Percentiles rank a stretch among this genome's conserved stretches.
These are phyloP conservation scores for Chenopodium formosanum DNA, from an alignment of 148 eudicot species.

Conservation along the genomic window DNA sequence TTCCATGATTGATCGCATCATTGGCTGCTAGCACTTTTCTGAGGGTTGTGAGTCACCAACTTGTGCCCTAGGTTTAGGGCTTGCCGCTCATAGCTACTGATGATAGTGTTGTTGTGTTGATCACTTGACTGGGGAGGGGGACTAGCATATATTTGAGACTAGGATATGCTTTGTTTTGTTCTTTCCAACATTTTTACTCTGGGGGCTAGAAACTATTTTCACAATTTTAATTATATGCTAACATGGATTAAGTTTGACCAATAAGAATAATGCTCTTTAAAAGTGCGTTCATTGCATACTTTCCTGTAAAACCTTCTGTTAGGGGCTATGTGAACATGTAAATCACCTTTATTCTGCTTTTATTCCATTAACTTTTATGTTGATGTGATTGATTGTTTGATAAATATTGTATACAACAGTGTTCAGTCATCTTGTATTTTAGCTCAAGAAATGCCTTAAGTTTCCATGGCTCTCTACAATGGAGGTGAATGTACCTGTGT, in stretches of 20 bases:
- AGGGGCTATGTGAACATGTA: neutral
- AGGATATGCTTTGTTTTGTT: neutral
- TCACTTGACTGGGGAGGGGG: neutral
- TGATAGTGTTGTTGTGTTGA: neutral
- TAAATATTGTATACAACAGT: too few relatives aligned
- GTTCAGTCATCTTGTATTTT: too few relatives aligned
- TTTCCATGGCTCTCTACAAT: too few relatives aligned
- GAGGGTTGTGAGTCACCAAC: neutral
- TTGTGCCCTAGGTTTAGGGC: neutral
- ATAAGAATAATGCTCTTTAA: too few relatives aligned
- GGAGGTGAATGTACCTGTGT: too few relatives aligned
- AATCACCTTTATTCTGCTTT: neutral
- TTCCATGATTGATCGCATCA: neutral
- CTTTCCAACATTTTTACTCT: neutral
- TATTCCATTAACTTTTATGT: neutral
- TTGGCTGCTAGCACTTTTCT: neutral
- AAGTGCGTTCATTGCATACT: neutral
- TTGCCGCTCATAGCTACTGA: neutral
- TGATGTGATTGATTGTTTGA: neutral
- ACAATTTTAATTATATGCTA: neutral
- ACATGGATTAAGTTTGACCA: neutral
- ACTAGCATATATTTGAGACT: neutral
- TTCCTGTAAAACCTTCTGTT: neutral
- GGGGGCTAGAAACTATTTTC: neutral
- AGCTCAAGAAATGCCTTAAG: too few relatives aligned